Evolutionary conservation across 139 green algal species (phyloP).

Genomic region (Trebouxia sp.): DNA sequence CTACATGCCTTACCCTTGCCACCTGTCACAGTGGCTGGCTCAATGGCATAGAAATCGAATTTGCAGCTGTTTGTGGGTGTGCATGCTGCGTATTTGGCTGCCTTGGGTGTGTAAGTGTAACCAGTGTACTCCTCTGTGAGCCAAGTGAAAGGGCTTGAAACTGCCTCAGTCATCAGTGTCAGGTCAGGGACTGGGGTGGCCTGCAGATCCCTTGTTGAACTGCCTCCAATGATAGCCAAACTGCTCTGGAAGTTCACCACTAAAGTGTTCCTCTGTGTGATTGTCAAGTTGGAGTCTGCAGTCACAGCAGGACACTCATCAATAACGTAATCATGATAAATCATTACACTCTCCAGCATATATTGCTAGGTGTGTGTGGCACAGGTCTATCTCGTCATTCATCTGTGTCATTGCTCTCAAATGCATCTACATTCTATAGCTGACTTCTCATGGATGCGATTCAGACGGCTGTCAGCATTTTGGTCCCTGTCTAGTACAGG

Average conservation of each 20-base stretch:
- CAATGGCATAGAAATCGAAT: conserved; percentile 11
- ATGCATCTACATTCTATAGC: too few relatives aligned
- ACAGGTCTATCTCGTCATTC: too few relatives aligned
- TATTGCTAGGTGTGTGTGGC: too few relatives aligned
- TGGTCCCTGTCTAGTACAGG: too few relatives aligned
- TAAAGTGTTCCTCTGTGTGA: not conserved
- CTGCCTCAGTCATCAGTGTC: not conserved
- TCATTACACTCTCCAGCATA: too few relatives aligned
- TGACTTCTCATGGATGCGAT: too few relatives aligned
- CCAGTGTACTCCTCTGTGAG: not conserved
- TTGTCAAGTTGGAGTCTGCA: not conserved
- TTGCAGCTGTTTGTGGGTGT: not conserved
- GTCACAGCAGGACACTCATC: not conserved
- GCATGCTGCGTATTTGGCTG: not conserved
- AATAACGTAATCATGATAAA: not conserved
- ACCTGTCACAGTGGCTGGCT: not conserved
- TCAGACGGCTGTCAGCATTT: too few relatives aligned
- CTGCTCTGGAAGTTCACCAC: not conserved
- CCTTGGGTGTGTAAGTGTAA: not conserved
- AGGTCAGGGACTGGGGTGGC: not conserved
- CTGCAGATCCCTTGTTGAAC: not conserved
- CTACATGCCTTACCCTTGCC: not conserved
- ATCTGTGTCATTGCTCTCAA: too few relatives aligned
- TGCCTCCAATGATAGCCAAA: not conserved
- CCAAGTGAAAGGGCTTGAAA: not conserved